Evolutionary conservation across 345 rosid genomes (phyloP).

Genomic region (Toxicodendron radicans): DNA sequence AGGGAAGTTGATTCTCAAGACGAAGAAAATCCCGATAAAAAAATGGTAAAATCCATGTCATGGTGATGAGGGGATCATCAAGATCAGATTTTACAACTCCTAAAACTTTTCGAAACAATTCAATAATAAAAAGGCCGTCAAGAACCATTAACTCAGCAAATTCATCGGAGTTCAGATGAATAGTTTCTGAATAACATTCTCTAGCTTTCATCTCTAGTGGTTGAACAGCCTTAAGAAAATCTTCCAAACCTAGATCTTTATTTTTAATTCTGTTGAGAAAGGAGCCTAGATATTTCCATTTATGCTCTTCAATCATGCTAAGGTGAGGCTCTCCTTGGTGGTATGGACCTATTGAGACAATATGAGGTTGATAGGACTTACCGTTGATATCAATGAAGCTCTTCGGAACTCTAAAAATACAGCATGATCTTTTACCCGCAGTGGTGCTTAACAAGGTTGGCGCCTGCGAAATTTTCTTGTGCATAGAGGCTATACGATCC

Average conservation of each 20-base stretch:
- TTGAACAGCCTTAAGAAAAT: constrained; percentile 39
- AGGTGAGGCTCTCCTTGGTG: constrained; percentile 50
- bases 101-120: constrained; percentile 56
- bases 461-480: constrained; percentile 39
- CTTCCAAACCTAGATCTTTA: constrained; percentile 38
- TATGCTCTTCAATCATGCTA: constrained; percentile 77
- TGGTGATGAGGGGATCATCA: constrained; percentile 67
- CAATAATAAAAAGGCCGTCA: constrained; percentile 64
- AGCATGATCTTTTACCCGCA: constrained; percentile 45
- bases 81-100: constrained; percentile 38
- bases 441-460: constrained; percentile 39
- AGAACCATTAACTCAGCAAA: constrained; percentile 74
- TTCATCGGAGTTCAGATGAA: constrained; percentile 37
- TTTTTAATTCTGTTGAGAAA: constrained; percentile 38
- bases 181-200: constrained; percentile 66
- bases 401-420: constrained; percentile 46
- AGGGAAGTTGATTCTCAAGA: constrained; percentile 69
- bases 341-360: constrained; percentile 76
- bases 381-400: constrained; percentile 57
- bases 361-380: constrained; percentile 58
- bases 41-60: constrained; percentile 75
- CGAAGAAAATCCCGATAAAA: constrained; percentile 61
- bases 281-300: constrained; percentile 62
- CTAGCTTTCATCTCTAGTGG: constrained; percentile 48
- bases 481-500: constrained; percentile 38